phyloP scores from a whole-genome alignment of 1,284 basidiomycete genomes.

The Irpex rosettiformis region DNA sequence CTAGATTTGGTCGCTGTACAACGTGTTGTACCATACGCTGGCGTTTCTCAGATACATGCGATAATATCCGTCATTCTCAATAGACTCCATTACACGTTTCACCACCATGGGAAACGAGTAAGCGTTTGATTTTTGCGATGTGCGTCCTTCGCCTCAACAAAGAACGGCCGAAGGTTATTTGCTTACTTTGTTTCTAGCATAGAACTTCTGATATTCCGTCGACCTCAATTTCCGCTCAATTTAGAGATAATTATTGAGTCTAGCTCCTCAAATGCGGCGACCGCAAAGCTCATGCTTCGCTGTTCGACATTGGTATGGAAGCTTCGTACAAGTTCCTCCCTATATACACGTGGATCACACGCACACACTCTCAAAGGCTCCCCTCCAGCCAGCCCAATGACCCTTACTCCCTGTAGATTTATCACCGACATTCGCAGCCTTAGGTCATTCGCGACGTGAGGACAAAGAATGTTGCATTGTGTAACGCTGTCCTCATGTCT shows the following conservation, averaged over 20 bases:
- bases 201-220: neutral
- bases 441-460: neutral
- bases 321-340: neutral
- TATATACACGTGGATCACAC: neutral
- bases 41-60: neutral
- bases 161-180: neutral
- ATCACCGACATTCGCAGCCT: too few relatives aligned
- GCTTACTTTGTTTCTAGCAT: neutral
- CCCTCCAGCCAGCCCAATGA: neutral
- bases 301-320: neutral
- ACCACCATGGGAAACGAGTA: neutral
- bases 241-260: neutral
- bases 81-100: neutral
- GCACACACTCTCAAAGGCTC: neutral
- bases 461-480: neutral
- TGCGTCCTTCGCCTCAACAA: neutral
- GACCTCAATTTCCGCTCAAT: neutral
- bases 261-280: neutral
- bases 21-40: neutral
- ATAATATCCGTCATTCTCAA: neutral
- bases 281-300: neutral
- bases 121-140: neutral
- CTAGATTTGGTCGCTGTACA: neutral
- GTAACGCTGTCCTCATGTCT: neutral
- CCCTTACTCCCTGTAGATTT: too few relatives aligned